Evolutionary conservation across 768 basidiomycete species (phyloP), one percentile per base, ranked within the genome.

Genomic region (Russula abietina): DNA sequence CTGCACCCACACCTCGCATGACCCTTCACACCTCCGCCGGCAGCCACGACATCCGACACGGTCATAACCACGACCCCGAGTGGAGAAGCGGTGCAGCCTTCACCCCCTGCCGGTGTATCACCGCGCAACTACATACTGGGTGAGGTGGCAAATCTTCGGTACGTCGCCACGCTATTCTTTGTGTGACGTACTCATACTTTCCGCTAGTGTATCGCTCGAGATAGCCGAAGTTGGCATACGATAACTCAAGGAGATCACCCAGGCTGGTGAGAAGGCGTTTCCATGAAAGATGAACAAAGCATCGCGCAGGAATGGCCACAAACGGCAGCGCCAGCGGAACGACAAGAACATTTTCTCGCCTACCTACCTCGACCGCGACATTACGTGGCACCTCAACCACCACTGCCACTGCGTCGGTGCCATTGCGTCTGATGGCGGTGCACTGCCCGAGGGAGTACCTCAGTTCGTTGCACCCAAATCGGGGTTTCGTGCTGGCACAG

Each of bases 261-360:
- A n/a, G n/a, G n/a, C n/a, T n/a, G n/a, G n/a, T n/a, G n/a, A n/a
- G n/a, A n/a, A n/a, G n/a, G n/a, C n/a, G n/a, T n/a, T n/a, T n/a
- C 85, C 14, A 74, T 77, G 38, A 85, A 82, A 72, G 86, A 85
- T 68, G 88, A 89, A 69, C 70, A 75, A 43, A 86, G 83, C 74
- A 88, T 87, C 72, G 84, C 81, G 70, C 81, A 83, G 49, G 91
- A 91, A 78, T 90, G 88, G 88, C 88, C 89, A 8, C 89, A 22
- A 65, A 65, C 50, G 49, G 46, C 26, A 48, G 8, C 49, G 19
- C 49, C 4, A n/a, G n/a, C n/a, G 43, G 26, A 59, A 38, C 59
- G 17, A 14, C 12, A 24, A 24, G 33, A 9, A 2, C 52, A 24
- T 33, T 22, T 51, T 45, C 28, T 38, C 36, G 52, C 36, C 60